Base-by-base conservation (phyloP, 2,329 filamentous ascomycete species). In the Knoxdaviesia capensis region DNA sequence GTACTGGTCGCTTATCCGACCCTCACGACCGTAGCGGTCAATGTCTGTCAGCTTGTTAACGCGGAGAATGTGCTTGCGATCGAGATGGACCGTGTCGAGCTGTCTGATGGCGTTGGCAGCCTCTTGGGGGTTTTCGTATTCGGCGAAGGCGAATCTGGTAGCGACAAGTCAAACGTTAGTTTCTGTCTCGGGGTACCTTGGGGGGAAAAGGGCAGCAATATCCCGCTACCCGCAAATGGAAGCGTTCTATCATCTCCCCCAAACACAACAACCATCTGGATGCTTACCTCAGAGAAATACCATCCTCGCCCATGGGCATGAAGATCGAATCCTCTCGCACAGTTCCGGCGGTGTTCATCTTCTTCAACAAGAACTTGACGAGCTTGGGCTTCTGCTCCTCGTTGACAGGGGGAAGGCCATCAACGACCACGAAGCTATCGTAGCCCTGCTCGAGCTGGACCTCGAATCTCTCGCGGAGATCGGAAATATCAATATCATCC, bases 1-100 rank as follows among this genome's bases (percentile, higher is more conserved):
- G 64, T 94, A 98, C 51, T 87, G 78, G 55, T 98, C 90, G 50
- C 94, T 82, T 53, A 98, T 74, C 50, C 86, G 78, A 51, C 90
- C 90, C 65, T 96, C 90, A 48, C 86, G 77, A 48, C 90, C 90
- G 59, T 84, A 98, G 51, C 90, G 81, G 59, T 98, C 90, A 55
- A 98, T 87, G 58, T 98, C 90, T 53, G 87, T 94, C 53, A 98
- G 72, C 65, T 98, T 98, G 76, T 98, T 98, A 53, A 98, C 87
- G 48, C 80, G 74, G 52, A 98, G 75, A 41, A 75, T 94, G 70
- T 98, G 87, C 66, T 80, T 94, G 74, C 92, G 96, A 67, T 98
- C 90, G 54, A 98, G 80, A 38, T 88, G 74, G 5, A 81, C 77
- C 53, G 76, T 74, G 60, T 98, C 78, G 45, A 98, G 79, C 54